Base-by-base conservation (phyloP, 352 stramenopile species). In the Globisporangium lucens region DNA sequence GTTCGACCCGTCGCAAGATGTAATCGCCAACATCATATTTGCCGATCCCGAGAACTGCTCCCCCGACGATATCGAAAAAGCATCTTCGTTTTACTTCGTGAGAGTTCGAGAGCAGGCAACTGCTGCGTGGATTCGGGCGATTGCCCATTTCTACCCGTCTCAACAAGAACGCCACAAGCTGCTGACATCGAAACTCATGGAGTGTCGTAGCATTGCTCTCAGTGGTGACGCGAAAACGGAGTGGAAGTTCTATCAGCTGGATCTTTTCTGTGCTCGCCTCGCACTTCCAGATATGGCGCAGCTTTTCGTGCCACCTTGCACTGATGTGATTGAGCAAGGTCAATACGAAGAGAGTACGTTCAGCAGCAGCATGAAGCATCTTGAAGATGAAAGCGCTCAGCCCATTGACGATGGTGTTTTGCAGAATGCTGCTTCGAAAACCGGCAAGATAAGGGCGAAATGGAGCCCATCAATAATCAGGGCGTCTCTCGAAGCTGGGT, bases 261-360 rank as follows among this genome's bases (percentile, higher is more conserved):
- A 96, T 52, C 61, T 96, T 27, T 75, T 96, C 29, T 96, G 89
- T 65, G 83, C 85, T 67, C 77, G 89, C 41, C 68, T 96, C 7
- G 69, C 87, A 6, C 69, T 92, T 22, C 85, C 84, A 38, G 89
- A 96, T 74, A 75, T 94, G 66, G 81, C 80, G 0, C 84, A 92
- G 68, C 70, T 71, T 1, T 96, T 96, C 69, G 85, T 95, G 10
- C 89, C 89, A 17, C 69, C 76, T 8, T 89, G 77, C 65, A 74
- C 84, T 13, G 79, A 93, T 67, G 67, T 92, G 51, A 67, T 94
- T 22, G 74, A 91, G 56, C 69, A 79, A 46, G 76, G 84, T 38
- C 60, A 53, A 43, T 73, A 63, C 33, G 46, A 27, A 35, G 74
- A 82, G 9, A 71, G 63, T 35, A 33, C 29, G 47, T 52, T 63